Evolutionary conservation across 2,329 filamentous ascomycete genomes (phyloP), one percentile per base, ranked within the genome.

Genomic region (Trichoderma harzianum): DNA sequence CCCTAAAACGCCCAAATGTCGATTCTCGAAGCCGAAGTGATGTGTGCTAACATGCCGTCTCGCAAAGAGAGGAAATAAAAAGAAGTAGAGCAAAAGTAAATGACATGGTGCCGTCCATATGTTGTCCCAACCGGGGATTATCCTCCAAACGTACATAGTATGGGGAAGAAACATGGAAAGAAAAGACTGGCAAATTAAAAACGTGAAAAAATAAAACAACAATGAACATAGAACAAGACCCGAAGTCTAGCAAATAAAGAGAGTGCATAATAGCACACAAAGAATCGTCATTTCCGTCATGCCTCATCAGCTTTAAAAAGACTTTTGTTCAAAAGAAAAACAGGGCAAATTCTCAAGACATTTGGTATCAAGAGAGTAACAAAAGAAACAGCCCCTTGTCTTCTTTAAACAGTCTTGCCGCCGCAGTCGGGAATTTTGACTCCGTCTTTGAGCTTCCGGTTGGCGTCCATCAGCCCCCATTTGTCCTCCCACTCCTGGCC

Each of bases 391-490:
- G 34, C 36, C 34, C n/a, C 43, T 39, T 28, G 34, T 18, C 34
- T 70, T 73, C 72, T 75, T 28, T 73, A 73, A 10, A 91, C 85
- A 10, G 90, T 92, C 83, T 92, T 90, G 32, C 94, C 94, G 28
- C 87, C 91, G 79, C 95, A 98, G 80, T 95, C 91, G 1, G 95
- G 95, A 76, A 98, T 97, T 79, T 88, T 91, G 77, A 98, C 82
- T 1, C 95, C 95, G 0, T 87, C 78, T 83, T 98, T 98, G 76
- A 98, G 83, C 43, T 95, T 93, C 71, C 95, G 89, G 77, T 94
- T 87, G 4, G 93, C 88, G 76, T 97, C 93, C 89, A 98, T 91
- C 16, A 98, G 83, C 11, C 96, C 95, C 95, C 95, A 98, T 80
- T 97, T 92, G 79, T 97, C 93, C 84, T 98, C 95, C 95, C 95